Evolutionary conservation across 306 rosid genomes (phyloP).

Genomic region (Citrullus amarus): DNA sequence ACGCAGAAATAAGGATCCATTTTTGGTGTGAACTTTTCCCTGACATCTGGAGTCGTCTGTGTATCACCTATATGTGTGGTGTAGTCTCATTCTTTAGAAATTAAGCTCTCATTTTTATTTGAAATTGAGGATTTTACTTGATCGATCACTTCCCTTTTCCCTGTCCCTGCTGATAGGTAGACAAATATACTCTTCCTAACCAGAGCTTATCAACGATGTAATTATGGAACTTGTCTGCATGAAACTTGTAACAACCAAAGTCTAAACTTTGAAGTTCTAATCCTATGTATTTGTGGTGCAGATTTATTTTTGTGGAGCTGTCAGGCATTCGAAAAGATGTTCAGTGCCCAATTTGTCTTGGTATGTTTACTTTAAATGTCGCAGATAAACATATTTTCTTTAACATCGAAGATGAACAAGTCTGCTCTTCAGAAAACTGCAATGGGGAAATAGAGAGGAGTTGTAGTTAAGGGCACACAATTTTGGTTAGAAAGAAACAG

Average conservation of each 20-base stretch:
- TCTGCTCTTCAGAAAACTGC: neutral
- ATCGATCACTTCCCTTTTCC: neutral
- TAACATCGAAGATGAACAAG: neutral
- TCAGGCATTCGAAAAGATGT: conserved; percentile 70
- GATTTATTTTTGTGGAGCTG: conserved; percentile 49
- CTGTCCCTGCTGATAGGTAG: neutral
- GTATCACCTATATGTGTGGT: neutral
- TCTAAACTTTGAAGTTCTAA: conserved; percentile 10
- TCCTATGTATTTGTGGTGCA: conserved; percentile 25
- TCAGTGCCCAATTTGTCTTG: conserved; percentile 95
- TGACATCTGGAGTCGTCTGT: neutral
- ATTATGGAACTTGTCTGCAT: neutral
- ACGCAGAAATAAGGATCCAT: neutral
- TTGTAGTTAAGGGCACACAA: neutral
- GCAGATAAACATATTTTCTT: neutral
- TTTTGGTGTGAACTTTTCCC: neutral
- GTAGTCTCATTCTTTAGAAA: neutral
- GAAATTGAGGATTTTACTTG: neutral
- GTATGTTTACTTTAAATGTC: conserved; percentile 33
- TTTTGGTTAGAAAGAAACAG: neutral
- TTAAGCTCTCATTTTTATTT: neutral
- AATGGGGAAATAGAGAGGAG: neutral
- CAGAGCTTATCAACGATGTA: neutral
- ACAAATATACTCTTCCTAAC: neutral
- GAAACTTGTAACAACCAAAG: neutral